Evolutionary conservation across 768 basidiomycete species (phyloP).

Genomic region (Ephemerocybe angulata): DNA sequence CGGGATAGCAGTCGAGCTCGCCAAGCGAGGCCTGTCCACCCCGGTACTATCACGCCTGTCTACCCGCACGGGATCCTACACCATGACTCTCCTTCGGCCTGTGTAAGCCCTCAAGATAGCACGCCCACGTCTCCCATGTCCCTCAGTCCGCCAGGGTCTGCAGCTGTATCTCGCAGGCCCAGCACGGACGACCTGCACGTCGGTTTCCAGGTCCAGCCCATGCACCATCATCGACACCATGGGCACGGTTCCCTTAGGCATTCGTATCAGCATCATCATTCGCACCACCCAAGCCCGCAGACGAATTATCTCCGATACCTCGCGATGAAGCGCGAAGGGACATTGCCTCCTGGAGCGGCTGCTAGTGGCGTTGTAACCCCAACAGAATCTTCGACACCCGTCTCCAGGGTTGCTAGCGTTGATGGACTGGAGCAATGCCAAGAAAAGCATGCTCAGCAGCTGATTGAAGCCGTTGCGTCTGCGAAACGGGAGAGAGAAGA

Average conservation of each 20-base stretch:
- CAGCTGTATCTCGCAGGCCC: background rate
- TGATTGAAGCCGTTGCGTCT: background rate
- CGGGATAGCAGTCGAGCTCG: background rate
- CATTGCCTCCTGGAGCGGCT: background rate
- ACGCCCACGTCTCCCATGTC: background rate
- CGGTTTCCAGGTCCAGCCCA: constrained; percentile 4
- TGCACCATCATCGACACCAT: background rate
- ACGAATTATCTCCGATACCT: constrained; percentile 4
- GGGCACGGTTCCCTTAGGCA: background rate
- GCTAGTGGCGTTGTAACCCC: background rate
- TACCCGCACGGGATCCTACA: background rate
- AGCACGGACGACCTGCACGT: constrained; percentile 1
- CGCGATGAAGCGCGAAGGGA: constrained; percentile 2
- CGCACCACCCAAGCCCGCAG: background rate
- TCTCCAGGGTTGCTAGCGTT: background rate
- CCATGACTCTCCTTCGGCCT: background rate
- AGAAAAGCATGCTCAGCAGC: background rate
- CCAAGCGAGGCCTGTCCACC: background rate
- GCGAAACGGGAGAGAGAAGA: background rate
- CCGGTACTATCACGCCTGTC: background rate
- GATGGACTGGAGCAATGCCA: background rate
- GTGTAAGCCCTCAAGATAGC: background rate
- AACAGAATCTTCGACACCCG: background rate
- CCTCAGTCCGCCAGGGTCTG: background rate
- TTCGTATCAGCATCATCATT: background rate